Evolutionary conservation across 495 filamentous ascomycete genomes (phyloP).

Genomic region (Wilcoxina mikolae): DNA sequence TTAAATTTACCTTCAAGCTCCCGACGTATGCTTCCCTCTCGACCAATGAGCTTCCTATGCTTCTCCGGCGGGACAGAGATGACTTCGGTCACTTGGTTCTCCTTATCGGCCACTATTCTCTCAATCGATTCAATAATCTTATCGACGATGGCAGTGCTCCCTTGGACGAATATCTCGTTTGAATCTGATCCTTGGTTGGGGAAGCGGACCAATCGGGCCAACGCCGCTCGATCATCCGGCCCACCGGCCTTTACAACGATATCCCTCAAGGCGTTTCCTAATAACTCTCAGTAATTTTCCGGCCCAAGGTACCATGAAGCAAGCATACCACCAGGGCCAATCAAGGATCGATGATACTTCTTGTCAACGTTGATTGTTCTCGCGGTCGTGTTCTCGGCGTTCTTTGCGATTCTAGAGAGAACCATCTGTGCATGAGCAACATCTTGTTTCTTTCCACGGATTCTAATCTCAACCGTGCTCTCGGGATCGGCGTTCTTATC

Average conservation of each 20-base stretch:
- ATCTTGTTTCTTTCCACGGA: conserved; percentile 79
- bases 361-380: conserved; percentile 76
- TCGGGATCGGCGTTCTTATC: conserved; percentile 41
- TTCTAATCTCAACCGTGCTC: conserved; percentile 60
- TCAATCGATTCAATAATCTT: conserved; percentile 74
- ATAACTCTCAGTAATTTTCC: conserved; percentile 33
- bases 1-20: conserved; percentile 79
- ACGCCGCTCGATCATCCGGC: conserved; percentile 62
- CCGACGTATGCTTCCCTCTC: conserved; percentile 71
- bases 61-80: conserved; percentile 73
- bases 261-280: conserved; percentile 71
- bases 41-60: conserved; percentile 80
- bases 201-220: conserved; percentile 79
- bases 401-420: conserved; percentile 62
- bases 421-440: conserved; percentile 82
- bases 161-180: conserved; percentile 75
- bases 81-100: conserved; percentile 58
- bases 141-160: conserved; percentile 64
- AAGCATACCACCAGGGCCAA: conserved; percentile 70
- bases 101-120: conserved; percentile 59
- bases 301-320: conserved; percentile 6
- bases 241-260: conserved; percentile 82
- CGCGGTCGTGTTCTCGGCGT: conserved; percentile 74
- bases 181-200: conserved; percentile 64
- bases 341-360: conserved; percentile 79